Evolutionary conservation across 306 rosid species (phyloP), one percentile per base, ranked within the genome.

Genomic region (Prosopis cineraria): DNA sequence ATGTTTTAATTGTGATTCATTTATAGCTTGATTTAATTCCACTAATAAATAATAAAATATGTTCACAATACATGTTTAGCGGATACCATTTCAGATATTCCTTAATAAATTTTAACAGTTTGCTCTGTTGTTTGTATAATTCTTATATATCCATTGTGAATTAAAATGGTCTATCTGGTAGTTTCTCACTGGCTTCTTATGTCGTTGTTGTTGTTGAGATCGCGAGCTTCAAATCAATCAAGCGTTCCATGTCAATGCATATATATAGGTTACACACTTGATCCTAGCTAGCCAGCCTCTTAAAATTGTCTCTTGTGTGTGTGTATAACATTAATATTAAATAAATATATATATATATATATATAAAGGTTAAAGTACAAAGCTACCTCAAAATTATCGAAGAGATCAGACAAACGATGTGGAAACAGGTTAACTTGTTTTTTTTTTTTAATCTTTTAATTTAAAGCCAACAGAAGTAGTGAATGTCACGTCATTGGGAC

Each of bases 21-120:
- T 68, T 9, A 77, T 77, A 40, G 68, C 68, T 68, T 77, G 9
- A 77, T 77, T 77, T 30, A 39, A 68, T 53, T 77, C 7, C 36
- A 62, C 25, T 12, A 44, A 30, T 31, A 34, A 6, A 14, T 27
- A 24, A 29, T 62, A 25, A 62, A 62, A 20, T 16, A 16, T 58
- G 34, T 58, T 12, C 33, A 58, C 65, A 27, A 27, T 4, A 58
- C 19, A 27, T 4, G 3, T 8, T 2, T 10, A 4, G 4, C 20
- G 39, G 31, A 34, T 31, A 31, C 2, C 45, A 31, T 19, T 43
- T 43, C 20, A 12, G 27, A 75, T n/a, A n/a, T 63, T 75, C 52
- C 64, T 36, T 47, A 19, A 33, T 75, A 13, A 30, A 22, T 39
- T 20, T 10, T 45, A 63, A 3, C 43, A 33, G 12, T 31, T 19